Conservation (phyloP, 2,329 filamentous ascomycete species). For the Botryotinia calthae region DNA sequence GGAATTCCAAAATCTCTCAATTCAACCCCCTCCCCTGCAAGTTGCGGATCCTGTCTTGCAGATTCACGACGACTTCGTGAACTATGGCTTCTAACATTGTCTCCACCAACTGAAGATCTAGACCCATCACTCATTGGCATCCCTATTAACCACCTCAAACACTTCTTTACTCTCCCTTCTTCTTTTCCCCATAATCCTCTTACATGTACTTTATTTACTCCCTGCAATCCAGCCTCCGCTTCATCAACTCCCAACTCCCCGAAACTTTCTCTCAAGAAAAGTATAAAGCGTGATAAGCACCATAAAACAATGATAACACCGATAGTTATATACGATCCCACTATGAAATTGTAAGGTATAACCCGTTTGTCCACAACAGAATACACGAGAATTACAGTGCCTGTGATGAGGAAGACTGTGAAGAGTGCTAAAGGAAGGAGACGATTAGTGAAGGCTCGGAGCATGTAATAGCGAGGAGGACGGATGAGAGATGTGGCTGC, state of each 20-base stretch:
- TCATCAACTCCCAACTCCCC: background rate
- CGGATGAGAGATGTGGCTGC: background rate
- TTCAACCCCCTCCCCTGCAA: background rate
- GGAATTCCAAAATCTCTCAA: background rate
- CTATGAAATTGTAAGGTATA: background rate
- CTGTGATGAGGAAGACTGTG: background rate
- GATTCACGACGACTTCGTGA: too few relatives aligned
- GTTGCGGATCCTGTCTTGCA: background rate
- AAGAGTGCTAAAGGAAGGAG: background rate
- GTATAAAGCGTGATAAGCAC: background rate
- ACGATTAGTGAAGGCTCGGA: background rate
- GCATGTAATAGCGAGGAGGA: background rate
- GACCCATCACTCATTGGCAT: background rate
- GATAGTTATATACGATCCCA: background rate
- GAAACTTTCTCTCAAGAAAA: background rate
- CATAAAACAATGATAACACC: background rate
- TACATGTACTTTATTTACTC: rapidly evolving
- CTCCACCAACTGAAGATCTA: background rate
- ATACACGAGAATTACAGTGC: background rate
- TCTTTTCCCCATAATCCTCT: background rate
- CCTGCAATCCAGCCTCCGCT: too few relatives aligned
- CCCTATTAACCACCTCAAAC: background rate
- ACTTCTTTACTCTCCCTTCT: background rate
- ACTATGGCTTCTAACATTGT: background rate
- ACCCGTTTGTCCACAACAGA: background rate